phyloP scores from a whole-genome alignment of 495 filamentous ascomycete species.

The Annulohypoxylon bovei region DNA sequence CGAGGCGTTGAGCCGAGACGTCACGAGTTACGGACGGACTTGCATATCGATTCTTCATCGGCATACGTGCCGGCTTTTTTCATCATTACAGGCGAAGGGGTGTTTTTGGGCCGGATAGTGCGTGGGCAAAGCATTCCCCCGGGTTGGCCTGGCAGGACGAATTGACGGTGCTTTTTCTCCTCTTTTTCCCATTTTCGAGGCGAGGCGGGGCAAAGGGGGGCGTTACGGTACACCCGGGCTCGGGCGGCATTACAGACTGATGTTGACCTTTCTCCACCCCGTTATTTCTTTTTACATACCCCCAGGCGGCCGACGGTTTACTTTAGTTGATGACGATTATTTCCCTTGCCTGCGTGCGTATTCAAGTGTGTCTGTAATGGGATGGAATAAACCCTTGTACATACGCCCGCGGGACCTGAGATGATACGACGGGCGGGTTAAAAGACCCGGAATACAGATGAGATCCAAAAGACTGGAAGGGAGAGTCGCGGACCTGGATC shows the following conservation, averaged over 20 bases:
- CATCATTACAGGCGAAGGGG: conserved; percentile 29
- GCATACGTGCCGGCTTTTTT: conserved; percentile 35
- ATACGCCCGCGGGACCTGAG: conserved; percentile 20
- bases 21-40: conserved; percentile 48
- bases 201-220: conserved; percentile 20
- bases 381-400: conserved; percentile 22
- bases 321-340: conserved; percentile 30
- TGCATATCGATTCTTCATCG: conserved; percentile 43
- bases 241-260: conserved; percentile 30
- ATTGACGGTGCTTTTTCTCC: conserved; percentile 21
- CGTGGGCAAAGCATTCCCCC: conserved; percentile 34
- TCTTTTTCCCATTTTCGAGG: conserved; percentile 15
- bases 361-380: conserved; percentile 19
- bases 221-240: conserved; percentile 31
- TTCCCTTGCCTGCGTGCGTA: conserved; percentile 1
- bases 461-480: conserved; percentile 18
- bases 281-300: conserved; percentile 10
- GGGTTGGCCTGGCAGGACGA: conserved; percentile 26
- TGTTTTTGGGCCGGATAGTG: conserved; percentile 36
- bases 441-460: background rate
- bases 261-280: conserved; percentile 15
- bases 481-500: conserved; percentile 20
- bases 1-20: conserved; percentile 41
- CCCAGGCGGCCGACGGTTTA: conserved; percentile 8
- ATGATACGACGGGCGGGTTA: conserved; percentile 16